These are phyloP conservation scores for Grigorovia yakushimaensis DNA, from an alignment of 805 yeast genomes.

Conservation along the genomic window DNA sequence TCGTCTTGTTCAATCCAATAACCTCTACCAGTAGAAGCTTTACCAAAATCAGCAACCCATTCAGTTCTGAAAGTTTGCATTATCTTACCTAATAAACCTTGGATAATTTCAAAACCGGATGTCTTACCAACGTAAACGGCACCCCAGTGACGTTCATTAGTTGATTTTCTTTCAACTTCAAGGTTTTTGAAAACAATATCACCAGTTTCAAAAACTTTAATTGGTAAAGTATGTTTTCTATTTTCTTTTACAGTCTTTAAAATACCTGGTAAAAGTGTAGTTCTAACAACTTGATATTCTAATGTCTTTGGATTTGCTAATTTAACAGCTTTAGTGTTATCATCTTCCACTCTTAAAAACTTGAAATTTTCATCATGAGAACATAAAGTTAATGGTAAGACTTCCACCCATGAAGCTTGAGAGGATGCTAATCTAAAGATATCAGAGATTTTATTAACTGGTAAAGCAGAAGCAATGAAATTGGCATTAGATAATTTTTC, in stretches of 20 bases:
- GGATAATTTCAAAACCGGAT: slow-evolving; percentile 89
- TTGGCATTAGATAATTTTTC: slow-evolving; percentile 69
- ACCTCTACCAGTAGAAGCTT: slow-evolving; percentile 52
- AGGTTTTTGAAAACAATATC: slow-evolving; percentile 85
- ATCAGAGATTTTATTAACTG: slow-evolving; percentile 84
- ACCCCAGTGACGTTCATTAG: slow-evolving; percentile 88
- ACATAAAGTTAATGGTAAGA: slow-evolving; percentile 87
- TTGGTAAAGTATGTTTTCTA: slow-evolving; percentile 90
- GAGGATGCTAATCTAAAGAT: slow-evolving; percentile 85
- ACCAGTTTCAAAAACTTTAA: slow-evolving; percentile 89
- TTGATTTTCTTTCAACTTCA: slow-evolving; percentile 75
- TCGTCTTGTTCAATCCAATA: slow-evolving; percentile 74
- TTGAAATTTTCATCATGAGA: slow-evolving; percentile 96
- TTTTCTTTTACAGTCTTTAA: slow-evolving; percentile 93
- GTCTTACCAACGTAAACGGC: slow-evolving; percentile 92
- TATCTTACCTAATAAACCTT: slow-evolving; percentile 87
- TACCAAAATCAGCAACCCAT: slow-evolving; percentile 53
- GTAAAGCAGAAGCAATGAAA: slow-evolving; percentile 75
- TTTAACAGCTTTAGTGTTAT: slow-evolving; percentile 70
- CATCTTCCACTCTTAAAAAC: slow-evolving; percentile 67
- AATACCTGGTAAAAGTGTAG: slow-evolving; percentile 87
- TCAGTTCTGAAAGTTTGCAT: slow-evolving; percentile 93
- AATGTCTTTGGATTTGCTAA: slow-evolving; percentile 93
- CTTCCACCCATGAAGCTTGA: slow-evolving; percentile 94
- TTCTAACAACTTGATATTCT: slow-evolving; percentile 97